Conservation (phyloP, 495 filamentous ascomycete species). For the Podospora anserina region DNA sequence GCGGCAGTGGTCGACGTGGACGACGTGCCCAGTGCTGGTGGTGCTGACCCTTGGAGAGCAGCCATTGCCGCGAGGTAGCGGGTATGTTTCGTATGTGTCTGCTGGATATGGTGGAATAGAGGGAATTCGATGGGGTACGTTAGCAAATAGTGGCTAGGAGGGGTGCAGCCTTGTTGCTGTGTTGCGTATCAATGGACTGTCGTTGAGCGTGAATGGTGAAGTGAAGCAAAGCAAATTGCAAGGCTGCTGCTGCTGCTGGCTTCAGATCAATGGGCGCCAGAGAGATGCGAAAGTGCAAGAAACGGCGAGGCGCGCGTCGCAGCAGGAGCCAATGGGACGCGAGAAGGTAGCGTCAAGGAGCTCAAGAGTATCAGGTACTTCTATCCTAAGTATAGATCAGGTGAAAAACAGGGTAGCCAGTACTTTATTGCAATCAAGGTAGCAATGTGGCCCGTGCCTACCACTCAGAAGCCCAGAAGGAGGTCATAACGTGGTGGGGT, state of each 20-base stretch:
- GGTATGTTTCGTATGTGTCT: neutral
- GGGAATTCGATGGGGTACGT: neutral
- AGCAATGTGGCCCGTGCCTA: neutral
- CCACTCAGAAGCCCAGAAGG: neutral
- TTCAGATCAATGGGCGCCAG: neutral
- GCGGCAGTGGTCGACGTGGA: slow-evolving; percentile 13
- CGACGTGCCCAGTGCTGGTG: slow-evolving; percentile 11
- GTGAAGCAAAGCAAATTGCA: neutral
- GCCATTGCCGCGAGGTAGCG: slow-evolving; percentile 24
- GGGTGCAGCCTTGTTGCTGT: neutral
- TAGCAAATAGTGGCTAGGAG: neutral
- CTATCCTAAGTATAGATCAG: neutral
- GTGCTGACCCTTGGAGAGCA: slow-evolving; percentile 27
- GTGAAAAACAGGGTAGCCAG: neutral
- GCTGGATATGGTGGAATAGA: neutral
- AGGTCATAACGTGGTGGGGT: neutral
- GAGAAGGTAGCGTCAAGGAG: neutral
- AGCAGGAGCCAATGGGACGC: slow-evolving; percentile 13
- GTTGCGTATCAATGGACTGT: neutral
- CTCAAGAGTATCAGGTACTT: neutral
- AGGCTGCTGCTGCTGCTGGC: neutral
- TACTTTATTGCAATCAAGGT: neutral
- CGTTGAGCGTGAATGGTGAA: neutral
- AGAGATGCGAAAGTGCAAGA: slow-evolving; percentile 9
- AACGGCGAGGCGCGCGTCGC: slow-evolving; percentile 20